These are phyloP conservation scores for Venturia nashicola DNA, from an alignment of 2,329 filamentous ascomycete genomes.

Conservation along the genomic window DNA sequence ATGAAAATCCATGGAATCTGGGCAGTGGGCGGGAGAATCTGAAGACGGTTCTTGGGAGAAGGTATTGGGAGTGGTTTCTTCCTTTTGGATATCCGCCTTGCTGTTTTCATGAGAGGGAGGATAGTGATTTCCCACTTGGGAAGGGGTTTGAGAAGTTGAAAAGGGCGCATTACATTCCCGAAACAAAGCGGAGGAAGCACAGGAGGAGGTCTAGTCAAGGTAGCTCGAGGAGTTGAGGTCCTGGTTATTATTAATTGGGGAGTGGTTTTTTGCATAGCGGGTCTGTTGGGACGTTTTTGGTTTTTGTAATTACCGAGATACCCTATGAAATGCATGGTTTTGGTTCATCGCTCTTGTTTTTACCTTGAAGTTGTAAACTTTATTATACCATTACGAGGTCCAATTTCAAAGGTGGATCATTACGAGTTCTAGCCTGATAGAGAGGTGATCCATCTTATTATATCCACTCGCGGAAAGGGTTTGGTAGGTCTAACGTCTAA, in stretches of 20 bases:
- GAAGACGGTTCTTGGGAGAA: slow-evolving; percentile 65
- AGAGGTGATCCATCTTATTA: no score
- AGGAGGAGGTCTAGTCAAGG: background rate
- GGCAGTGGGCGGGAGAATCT: slow-evolving; percentile 55
- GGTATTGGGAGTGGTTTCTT: slow-evolving; percentile 63
- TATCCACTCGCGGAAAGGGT: no score
- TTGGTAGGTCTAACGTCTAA: background rate
- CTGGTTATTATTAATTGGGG: background rate
- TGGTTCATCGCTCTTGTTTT: no score
- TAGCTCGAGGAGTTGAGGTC: background rate
- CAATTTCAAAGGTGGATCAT: no score
- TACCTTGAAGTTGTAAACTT: no score
- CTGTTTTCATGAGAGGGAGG: slow-evolving; percentile 49
- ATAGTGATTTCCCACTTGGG: slow-evolving; percentile 58
- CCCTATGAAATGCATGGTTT: no score
- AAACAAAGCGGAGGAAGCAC: background rate
- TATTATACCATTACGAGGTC: no score
- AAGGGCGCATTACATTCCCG: background rate
- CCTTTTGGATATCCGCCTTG: slow-evolving; percentile 68
- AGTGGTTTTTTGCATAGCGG: background rate
- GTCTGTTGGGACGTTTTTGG: background rate
- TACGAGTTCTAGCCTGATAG: no score
- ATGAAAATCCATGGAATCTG: slow-evolving; percentile 79
- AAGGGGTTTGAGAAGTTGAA: slow-evolving; percentile 43
- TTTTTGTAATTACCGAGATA: no score